Evolutionary conservation across 371 early-diverging fungal species (phyloP), one percentile per base, ranked within the genome.

Genomic region (Umbelopsis sp.): DNA sequence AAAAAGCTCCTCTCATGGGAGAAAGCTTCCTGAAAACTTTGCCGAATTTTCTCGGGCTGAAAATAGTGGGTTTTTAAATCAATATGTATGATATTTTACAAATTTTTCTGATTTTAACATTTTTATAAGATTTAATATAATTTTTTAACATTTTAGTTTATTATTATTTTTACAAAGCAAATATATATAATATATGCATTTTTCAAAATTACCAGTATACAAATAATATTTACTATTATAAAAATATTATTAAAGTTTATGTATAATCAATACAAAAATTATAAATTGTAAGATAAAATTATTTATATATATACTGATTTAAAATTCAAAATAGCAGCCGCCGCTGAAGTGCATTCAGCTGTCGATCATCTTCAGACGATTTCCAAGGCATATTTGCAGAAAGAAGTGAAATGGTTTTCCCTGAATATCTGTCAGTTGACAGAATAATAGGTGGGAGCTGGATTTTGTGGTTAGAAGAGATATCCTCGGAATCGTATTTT

Each of bases 351-450:
- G 81, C 84, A 35, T 73, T 74, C n/a, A 84, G 57, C 53, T 84
- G 84, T 44, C 84, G 67, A 20, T 77, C 70, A 62, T 84, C 84
- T 69, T 84, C 84, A 11, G 80, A 75, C 66, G 74, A 77, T 45
- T 77, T 79, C 67, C 82, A 73, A 9, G 74, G 69, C 52, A 78
- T 68, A 65, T 80, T 80, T 66, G 76, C 73, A 18, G 76, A 74
- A 20, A 68, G 57, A 29, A 65, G 44, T 65, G 67, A 8, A 63
- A 57, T 53, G 70, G 69, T 69, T 53, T 38, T 50, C 50, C 51
- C 53, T 76, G 64, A 20, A 48, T 50, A 25, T 65, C 44, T 20
- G 63, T 64, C 63, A 24, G 45, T 32, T 11, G 52, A 62, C 20
- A 29, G 52, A 12, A 53, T 29, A 16, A 63, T 62, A n/a, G 68